These are phyloP conservation scores for Yarrowia porcina DNA, from an alignment of 805 yeast species.

Conservation along the genomic window DNA sequence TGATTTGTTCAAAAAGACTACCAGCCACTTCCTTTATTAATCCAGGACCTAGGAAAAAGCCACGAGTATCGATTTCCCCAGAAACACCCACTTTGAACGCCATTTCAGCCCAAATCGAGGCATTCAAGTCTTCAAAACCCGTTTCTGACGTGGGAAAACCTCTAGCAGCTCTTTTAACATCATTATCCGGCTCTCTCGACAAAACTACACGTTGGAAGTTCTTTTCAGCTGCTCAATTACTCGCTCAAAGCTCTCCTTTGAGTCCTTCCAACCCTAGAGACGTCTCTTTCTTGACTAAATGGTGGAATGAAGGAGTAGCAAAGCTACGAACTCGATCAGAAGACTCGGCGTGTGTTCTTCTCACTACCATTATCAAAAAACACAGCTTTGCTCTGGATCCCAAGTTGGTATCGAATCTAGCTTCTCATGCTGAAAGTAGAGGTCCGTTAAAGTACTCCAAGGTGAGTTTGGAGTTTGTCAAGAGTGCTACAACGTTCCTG, in stretches of 20 bases:
- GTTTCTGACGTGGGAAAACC: not conserved
- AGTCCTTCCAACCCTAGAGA: not conserved
- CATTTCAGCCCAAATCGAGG: not conserved
- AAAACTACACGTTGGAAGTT: constrained; percentile 7
- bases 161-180: not conserved
- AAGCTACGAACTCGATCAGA: constrained; percentile 4
- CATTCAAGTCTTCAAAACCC: not conserved
- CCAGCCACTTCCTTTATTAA: not conserved
- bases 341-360: constrained; percentile 1
- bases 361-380: not conserved
- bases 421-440: not conserved
- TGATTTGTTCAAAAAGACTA: no score
- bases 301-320: not conserved
- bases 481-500: not conserved
- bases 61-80: not conserved
- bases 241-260: not conserved
- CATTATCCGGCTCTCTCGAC: not conserved
- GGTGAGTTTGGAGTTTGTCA: not conserved
- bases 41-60: constrained; percentile 4
- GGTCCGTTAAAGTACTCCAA: not conserved
- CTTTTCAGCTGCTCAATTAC: not conserved
- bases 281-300: not conserved
- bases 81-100: not conserved
- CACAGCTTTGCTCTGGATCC: not conserved
- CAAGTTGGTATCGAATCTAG: not conserved